Percentiles rank a stretch among this genome's conserved stretches.
These are phyloP conservation scores for Eutrema yunnanense DNA, from an alignment of 345 rosid genomes.

Conservation along the genomic window DNA sequence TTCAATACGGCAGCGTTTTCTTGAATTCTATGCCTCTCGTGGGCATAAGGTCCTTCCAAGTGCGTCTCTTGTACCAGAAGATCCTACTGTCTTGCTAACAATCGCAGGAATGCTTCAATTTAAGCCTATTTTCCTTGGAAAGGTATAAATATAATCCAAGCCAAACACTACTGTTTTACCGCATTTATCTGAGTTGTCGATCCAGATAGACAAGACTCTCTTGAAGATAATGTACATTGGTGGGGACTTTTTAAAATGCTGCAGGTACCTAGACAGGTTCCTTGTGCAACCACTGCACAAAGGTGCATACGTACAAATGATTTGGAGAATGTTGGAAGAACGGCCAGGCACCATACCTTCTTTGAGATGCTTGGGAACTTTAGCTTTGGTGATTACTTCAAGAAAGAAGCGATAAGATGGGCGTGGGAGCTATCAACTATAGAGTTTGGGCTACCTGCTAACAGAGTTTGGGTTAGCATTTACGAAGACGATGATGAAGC, in stretches of 20 bases:
- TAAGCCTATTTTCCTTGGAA: constrained; percentile 91
- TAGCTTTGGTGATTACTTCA: constrained; percentile 95
- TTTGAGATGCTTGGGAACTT: constrained; percentile 99
- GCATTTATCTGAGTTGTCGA: background rate
- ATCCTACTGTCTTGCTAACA: constrained; percentile 87
- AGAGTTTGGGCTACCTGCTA: constrained; percentile 64
- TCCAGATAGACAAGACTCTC: too few relatives aligned
- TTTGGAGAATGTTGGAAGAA: constrained; percentile 88
- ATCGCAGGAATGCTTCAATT: constrained; percentile 99
- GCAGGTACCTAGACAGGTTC: constrained; percentile 78
- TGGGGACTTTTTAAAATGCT: background rate
- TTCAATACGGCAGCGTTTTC: constrained; percentile 69
- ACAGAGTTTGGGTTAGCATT: constrained; percentile 80
- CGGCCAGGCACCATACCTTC: constrained; percentile 86
- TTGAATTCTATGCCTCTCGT: constrained; percentile 83
- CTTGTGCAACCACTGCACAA: constrained; percentile 83
- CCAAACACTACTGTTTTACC: background rate
- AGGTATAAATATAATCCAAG: constrained; percentile 35
- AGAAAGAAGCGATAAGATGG: constrained; percentile 87
- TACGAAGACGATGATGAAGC: constrained; percentile 88
- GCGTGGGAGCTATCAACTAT: constrained; percentile 94
- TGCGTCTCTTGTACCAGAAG: constrained; percentile 92
- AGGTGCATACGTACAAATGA: constrained; percentile 93
- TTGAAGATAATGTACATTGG: background rate
- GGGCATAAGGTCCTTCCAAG: constrained; percentile 90